A percentile compares a stretch with the other conserved stretches of the same genome.
Evolutionary conservation across 2,329 filamentous ascomycete genomes (phyloP).

Genomic region (Arachnopeziza araneosa): DNA sequence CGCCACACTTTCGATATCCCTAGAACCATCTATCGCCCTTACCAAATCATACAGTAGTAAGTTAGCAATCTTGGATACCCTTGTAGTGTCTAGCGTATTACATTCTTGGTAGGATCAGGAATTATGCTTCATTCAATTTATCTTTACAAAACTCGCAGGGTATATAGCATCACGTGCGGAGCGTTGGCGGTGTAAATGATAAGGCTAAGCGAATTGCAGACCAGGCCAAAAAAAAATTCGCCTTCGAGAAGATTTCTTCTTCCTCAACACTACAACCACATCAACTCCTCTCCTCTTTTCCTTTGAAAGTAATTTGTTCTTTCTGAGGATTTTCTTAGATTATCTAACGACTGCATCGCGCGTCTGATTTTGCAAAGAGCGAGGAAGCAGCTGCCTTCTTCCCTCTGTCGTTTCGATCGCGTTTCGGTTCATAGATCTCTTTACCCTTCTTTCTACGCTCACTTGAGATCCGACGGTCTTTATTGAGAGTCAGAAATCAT

Average conservation of each 20-base stretch:
- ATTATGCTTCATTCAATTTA: too few relatives aligned
- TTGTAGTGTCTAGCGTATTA: too few relatives aligned
- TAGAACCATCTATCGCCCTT: too few relatives aligned
- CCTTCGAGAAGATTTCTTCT: conserved; percentile 24
- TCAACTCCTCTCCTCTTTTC: conserved; percentile 29
- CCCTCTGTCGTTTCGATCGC: conserved; percentile 27
- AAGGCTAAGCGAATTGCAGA: neutral
- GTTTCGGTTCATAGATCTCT: conserved; percentile 28
- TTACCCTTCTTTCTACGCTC: conserved; percentile 17
- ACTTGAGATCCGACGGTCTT: conserved; percentile 25
- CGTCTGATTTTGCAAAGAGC: conserved; percentile 7
- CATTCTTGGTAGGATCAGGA: too few relatives aligned
- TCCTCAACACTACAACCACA: conserved; percentile 15
- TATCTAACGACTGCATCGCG: conserved; percentile 1
- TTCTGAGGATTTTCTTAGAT: conserved; percentile 34
- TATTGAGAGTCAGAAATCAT: conserved; percentile 12
- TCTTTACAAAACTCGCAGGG: neutral
- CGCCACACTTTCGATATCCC: too few relatives aligned
- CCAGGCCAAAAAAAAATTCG: conserved; percentile 18
- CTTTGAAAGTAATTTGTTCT: conserved; percentile 39
- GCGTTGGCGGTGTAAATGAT: neutral
- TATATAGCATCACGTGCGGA: neutral
- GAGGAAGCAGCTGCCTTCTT: conserved; percentile 19
- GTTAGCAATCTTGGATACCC: too few relatives aligned
- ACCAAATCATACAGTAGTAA: too few relatives aligned